Evolutionary conservation across 1,284 basidiomycete genomes (phyloP), one percentile per base, ranked within the genome.

Genomic region (Puccinia coronata): DNA sequence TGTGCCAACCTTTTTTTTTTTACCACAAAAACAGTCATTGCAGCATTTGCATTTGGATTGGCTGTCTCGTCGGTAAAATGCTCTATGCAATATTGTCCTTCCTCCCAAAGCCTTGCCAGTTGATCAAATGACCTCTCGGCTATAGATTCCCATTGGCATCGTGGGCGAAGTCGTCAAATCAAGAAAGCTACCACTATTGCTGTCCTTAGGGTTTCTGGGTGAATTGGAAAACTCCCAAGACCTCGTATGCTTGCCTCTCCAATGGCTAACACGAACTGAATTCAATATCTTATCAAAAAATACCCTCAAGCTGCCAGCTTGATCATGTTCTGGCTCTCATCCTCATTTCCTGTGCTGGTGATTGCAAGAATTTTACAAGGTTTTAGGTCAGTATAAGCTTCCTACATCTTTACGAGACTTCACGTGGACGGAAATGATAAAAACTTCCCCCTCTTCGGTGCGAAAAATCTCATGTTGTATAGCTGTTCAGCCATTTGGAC

Each of bases 401-500:
- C 34, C 1, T 31, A 47, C 59, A 6, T 57, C 28, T 36, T 41
- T 28, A 31, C 53, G 1, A 23, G 23, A n/a, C 51, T 39, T 43
- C 57, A 61, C 31, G 6, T 9, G 6, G 34, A 25, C 25, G 12
- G 28, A 23, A 6, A 57, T 57, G 31, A 8, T 28, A 20, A 51
- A 23, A 31, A n/a, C n/a, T 34, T 28, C 4, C 25, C 2, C 14
- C n/a, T 25, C 39, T 59, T 55, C 34, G 51, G 31, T 20, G 25
- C 20, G 4, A 39, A 41, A 57, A n/a, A 6, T 43, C 23, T 28
- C 28, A 6, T 43, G 23, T 39, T 69, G 3, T 8, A 39, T n/a
- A 80, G 78, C 31, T 67, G 69, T 5, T 59, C 78, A 4, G 78
- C 49, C 49, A 61, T 75, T 51, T 75, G 73, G 73, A 75, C 73